Base-by-base conservation (phyloP, 495 filamentous ascomycete genomes). In the Filosporella fistucella region DNA sequence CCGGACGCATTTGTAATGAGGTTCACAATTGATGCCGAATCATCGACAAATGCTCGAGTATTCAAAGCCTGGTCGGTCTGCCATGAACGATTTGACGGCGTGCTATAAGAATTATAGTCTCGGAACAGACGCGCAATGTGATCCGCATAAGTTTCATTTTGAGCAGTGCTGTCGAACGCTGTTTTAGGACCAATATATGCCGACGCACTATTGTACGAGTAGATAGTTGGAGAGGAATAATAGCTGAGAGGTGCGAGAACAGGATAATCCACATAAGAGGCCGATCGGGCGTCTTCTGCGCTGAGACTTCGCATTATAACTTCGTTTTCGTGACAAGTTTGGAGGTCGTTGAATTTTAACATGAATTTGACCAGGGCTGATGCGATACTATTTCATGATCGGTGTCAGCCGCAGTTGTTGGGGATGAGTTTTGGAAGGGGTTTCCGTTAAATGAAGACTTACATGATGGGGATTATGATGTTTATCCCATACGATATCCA, bases 401-500 rank as follows among this genome's bases (percentile, higher is more conserved):
- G n/a, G n/a, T n/a, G n/a, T n/a, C n/a, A n/a, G n/a, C n/a, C n/a
- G n/a, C n/a, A n/a, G n/a, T n/a, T n/a, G n/a, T n/a, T n/a, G n/a
- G n/a, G n/a, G n/a, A n/a, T n/a, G n/a, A n/a, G n/a, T n/a, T n/a
- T n/a, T n/a, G n/a, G n/a, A n/a, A n/a, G n/a, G n/a, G n/a, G n/a
- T n/a, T n/a, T n/a, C n/a, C n/a, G n/a, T n/a, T n/a, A n/a, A n/a
- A n/a, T n/a, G n/a, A n/a, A n/a, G n/a, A n/a, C n/a, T n/a, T n/a
- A n/a, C n/a, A 57, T 51, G 26, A 57, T 51, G 25, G 55, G 55
- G 43, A 57, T 57, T 7, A 40, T 33, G 9, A 57, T 9, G 38
- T 57, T 57, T 2, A 57, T 57, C 10, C 41, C 45, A 23, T 57
- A 57, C 2, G 49, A 45, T 13, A 57, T 57, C 55, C 55, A 57